Base-by-base conservation (phyloP, 2,329 filamentous ascomycete genomes). In the Colletotrichum sp. region DNA sequence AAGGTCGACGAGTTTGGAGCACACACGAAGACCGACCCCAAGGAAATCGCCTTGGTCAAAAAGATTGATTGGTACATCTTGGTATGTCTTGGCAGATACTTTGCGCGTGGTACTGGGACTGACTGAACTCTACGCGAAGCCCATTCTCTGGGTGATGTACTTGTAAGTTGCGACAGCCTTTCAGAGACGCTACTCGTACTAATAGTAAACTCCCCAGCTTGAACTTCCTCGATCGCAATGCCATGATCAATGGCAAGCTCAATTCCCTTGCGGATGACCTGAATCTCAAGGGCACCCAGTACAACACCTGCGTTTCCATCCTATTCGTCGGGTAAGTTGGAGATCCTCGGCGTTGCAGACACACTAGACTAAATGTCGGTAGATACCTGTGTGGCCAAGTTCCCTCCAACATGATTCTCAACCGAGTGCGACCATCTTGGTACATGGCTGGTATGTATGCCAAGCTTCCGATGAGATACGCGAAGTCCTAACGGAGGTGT, bases 11-110 rank as follows among this genome's bases (percentile, higher is more conserved):
- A 86, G 78, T 85, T 84, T 19, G 85, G 85, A 22, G 84, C 85
- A 8, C 80, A 82, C 69, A 82, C 82, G 71, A 86, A 86, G 79
- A 85, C 84, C 5, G 84, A 86, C 65, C 84, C 84, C 3, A 83
- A 78, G 36, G 83, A 85, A 71, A 85, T 84, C 76, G 81, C 81
- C 12, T 77, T 85, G 16, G 83, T 85, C n/a, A 81, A 80, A 61
- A 84, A 82, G 74, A 79, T 85, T 6, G 84, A 85, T 75, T 70
- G 79, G 55, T 83, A 81, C 77, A 84, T 85, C 36, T 82, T 85
- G 79, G 80, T 81, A 67, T 59, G 78, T 44, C 19, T 22, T 12
- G 13, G 16, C 9, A 22, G 16, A 15, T n/a, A 12, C 13, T 13
- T 34, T n/a, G 13, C 19, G 59, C 29, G 59, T 13, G 16, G 16